These are phyloP conservation scores for Populus trichocarpa DNA, from an alignment of 441 rosid species.

Conservation along the genomic window DNA sequence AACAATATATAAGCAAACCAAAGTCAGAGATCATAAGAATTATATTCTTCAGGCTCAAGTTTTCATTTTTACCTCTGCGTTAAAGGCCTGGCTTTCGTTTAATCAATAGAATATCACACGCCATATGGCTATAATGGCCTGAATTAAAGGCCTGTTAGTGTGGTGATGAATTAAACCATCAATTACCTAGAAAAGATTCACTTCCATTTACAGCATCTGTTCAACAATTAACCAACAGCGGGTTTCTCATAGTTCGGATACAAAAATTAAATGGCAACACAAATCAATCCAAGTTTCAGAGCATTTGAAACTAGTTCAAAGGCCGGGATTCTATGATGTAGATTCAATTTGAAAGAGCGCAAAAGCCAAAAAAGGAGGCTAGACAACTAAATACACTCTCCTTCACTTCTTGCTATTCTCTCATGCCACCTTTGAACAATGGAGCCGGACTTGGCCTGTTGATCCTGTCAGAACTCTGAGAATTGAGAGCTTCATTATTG, in stretches of 20 bases:
- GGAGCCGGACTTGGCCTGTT: constrained; percentile 53
- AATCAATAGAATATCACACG: background rate
- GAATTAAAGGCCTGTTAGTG: background rate
- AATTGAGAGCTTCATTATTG: constrained; percentile 72
- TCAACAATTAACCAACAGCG: background rate
- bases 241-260: background rate
- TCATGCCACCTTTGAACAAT: constrained; percentile 50
- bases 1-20: background rate
- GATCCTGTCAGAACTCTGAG: constrained; percentile 54
- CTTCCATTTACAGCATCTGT: constrained; percentile 2
- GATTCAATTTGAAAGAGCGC: background rate
- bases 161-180: background rate
- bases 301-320: background rate
- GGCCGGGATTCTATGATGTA: background rate
- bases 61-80: background rate
- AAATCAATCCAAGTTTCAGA: background rate
- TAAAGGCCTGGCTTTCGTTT: background rate
- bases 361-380: background rate
- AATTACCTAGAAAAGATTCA: background rate
- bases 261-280: background rate
- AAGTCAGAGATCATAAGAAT: constrained; percentile 5
- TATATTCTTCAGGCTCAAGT: background rate
- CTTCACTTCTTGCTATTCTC: background rate
- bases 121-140: background rate
- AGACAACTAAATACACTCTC: background rate